phyloP scores from a whole-genome alignment of 2,329 filamentous ascomycete genomes.

The Xylaria sp. region DNA sequence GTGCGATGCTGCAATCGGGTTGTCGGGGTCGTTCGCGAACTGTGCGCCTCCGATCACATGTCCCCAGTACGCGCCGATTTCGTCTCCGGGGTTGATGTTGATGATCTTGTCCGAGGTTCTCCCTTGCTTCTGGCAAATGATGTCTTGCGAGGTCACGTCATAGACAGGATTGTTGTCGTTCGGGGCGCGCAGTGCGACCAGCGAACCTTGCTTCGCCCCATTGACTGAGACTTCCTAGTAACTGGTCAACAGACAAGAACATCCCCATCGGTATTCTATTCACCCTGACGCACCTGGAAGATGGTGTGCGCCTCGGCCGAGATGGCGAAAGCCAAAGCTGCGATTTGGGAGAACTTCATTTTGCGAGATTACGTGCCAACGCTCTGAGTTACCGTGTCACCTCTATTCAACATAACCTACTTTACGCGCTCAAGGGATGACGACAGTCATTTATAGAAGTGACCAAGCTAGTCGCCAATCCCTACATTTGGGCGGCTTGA shows the following conservation, averaged over 20 bases:
- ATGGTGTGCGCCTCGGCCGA: constrained; percentile 56
- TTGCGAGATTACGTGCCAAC: constrained; percentile 23
- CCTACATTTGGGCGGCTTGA: neutral
- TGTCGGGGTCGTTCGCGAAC: constrained; percentile 60
- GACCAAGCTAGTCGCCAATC: neutral
- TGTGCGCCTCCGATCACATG: constrained; percentile 66
- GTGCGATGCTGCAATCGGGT: constrained; percentile 66
- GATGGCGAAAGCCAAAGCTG: constrained; percentile 50
- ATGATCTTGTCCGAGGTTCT: constrained; percentile 58
- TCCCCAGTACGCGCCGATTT: constrained; percentile 63
- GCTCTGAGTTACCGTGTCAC: constrained; percentile 1
- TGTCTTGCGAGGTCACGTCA: constrained; percentile 60
- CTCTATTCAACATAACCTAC: constrained; percentile 5
- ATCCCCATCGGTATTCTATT: neutral
- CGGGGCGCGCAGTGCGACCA: constrained; percentile 60
- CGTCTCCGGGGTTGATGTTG: constrained; percentile 61
- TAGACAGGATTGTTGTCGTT: constrained; percentile 65
- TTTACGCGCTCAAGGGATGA: neutral
- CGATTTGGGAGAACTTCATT: constrained; percentile 54
- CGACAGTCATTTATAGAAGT: constrained; percentile 27
- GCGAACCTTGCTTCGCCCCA: constrained; percentile 56
- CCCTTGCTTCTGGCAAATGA: constrained; percentile 61
- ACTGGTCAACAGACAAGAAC: constrained; percentile 31
- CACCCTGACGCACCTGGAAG: constrained; percentile 53
- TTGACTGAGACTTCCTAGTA: constrained; percentile 60